A percentile compares a stretch with the other conserved stretches of the same genome.
Conservation (phyloP, 2,329 filamentous ascomycete species). For the Scopulariopsis brevicaulis region DNA sequence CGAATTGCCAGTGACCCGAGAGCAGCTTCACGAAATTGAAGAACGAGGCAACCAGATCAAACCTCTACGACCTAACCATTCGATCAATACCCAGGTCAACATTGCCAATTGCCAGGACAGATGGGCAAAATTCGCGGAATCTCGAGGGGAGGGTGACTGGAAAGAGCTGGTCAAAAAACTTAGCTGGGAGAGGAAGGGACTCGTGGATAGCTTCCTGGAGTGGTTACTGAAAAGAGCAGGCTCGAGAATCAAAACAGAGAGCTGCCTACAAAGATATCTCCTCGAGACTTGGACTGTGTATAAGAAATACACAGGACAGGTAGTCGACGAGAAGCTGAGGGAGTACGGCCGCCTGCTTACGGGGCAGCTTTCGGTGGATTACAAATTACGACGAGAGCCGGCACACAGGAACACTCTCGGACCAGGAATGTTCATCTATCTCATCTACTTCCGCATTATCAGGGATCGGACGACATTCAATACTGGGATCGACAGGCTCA, state of each 20-base stretch:
- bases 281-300: background rate
- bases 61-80: background rate
- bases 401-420: background rate
- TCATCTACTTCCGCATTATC: background rate
- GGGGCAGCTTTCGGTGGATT: background rate
- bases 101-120: background rate
- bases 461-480: background rate
- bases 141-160: background rate
- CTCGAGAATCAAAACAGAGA: background rate
- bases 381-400: background rate
- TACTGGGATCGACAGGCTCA: background rate
- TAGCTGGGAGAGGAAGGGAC: background rate
- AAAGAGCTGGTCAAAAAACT: background rate
- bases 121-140: background rate
- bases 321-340: background rate
- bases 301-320: background rate
- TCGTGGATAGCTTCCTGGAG: background rate
- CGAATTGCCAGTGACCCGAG: background rate
- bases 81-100: background rate
- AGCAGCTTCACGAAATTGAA: background rate
- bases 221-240: background rate
- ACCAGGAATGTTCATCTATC: background rate
- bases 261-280: background rate
- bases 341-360: background rate
- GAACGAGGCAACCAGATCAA: background rate